Evolutionary conservation across 768 basidiomycete genomes (phyloP).

Genomic region (Russula griseocarnosa): DNA sequence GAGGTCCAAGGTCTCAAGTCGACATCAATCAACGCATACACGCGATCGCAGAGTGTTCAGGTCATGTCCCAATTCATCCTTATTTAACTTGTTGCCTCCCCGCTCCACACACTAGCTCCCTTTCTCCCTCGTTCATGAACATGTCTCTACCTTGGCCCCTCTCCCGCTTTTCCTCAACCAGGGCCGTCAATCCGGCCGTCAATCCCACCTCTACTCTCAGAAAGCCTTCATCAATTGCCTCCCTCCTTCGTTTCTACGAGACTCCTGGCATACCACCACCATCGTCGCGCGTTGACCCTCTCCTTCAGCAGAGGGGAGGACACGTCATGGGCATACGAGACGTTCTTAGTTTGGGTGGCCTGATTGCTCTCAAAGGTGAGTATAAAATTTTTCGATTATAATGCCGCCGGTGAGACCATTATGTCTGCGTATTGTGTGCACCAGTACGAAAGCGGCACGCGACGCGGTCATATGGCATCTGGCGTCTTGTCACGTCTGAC

Average conservation of each 20-base stretch:
- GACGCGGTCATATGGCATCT: constrained; percentile 6
- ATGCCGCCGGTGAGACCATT: not conserved
- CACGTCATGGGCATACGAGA: constrained; percentile 62
- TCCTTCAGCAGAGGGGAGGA: constrained; percentile 54
- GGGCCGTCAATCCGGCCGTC: not conserved
- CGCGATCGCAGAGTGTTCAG: not conserved
- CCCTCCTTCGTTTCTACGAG: constrained; percentile 46
- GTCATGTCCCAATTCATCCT: constrained; percentile 1
- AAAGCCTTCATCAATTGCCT: constrained; percentile 16
- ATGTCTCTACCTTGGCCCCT: constrained; percentile 31
- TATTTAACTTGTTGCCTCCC: not conserved
- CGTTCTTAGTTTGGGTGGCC: constrained; percentile 65
- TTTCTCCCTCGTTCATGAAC: constrained; percentile 10
- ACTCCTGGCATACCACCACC: constrained; percentile 68
- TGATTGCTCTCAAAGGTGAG: constrained; percentile 33
- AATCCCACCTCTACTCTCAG: constrained; percentile 11
- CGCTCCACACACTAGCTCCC: not conserved
- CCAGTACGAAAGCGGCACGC: constrained; percentile 4
- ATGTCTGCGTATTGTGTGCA: not conserved
- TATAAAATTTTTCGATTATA: not conserved
- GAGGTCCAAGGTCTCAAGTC: not conserved
- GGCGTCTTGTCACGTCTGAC: constrained; percentile 11
- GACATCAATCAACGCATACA: not conserved
- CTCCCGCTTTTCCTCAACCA: constrained; percentile 25
- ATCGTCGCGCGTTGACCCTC: constrained; percentile 66